These are phyloP conservation scores for Thelonectria blattea DNA, from an alignment of 2,329 filamentous ascomycete species.

Conservation along the genomic window DNA sequence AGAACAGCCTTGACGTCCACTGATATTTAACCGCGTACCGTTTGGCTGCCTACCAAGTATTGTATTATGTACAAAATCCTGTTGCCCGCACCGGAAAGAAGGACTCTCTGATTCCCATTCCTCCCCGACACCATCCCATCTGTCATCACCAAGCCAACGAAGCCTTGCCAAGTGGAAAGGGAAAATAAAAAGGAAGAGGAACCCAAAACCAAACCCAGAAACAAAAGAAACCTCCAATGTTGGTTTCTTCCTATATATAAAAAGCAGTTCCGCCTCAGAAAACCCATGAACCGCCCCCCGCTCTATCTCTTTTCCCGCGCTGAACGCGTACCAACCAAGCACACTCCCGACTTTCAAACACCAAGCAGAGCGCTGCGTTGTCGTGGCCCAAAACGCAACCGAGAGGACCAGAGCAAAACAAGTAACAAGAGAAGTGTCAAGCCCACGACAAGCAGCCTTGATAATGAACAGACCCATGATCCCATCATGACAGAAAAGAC, in stretches of 20 bases:
- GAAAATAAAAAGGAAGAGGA: not conserved
- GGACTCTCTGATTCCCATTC: constrained; percentile 1
- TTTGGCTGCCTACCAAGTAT: not conserved
- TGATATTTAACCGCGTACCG: not conserved
- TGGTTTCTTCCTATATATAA: not conserved
- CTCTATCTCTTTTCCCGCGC: not conserved
- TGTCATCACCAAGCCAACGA: constrained; percentile 10
- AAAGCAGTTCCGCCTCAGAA: not conserved
- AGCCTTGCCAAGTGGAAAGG: not conserved
- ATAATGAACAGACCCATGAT: constrained; percentile 4
- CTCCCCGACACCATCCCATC: not conserved
- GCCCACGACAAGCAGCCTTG: not conserved
- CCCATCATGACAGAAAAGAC: constrained; percentile 16
- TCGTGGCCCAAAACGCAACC: constrained; percentile 1
- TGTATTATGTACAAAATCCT: constrained; percentile 19
- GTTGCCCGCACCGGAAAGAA: not conserved
- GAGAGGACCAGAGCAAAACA: not conserved
- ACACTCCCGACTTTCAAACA: not conserved
- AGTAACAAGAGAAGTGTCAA: constrained; percentile 8
- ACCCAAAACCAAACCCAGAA: not conserved
- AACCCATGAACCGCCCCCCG: not conserved
- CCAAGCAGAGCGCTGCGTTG: not conserved
- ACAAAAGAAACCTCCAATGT: not conserved
- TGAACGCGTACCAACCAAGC: not conserved
- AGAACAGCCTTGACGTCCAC: too few species aligned